Evolutionary conservation across 768 basidiomycete species (phyloP), one percentile per base, ranked within the genome.

Genomic region (Asterophora lycoperdoides): DNA sequence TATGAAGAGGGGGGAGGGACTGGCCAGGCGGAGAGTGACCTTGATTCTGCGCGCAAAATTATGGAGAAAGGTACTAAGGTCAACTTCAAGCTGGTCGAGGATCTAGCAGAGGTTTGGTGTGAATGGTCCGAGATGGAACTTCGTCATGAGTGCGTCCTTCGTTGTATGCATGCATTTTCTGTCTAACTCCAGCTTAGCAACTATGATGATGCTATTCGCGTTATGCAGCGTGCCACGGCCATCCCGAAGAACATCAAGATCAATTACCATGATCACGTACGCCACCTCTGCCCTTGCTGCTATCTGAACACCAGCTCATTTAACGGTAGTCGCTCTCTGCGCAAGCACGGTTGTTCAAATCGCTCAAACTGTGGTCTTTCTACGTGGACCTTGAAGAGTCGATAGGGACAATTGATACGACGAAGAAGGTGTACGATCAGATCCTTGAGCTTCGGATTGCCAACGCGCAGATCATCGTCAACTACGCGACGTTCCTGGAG

Each of bases 41-140:
- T 97, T 1, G 83, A 83, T 41, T 89, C 81, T 56, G 89, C 95
- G 4, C 82, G 94, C 35, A 94, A 94, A 70, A 87, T 98, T 23
- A 70, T 98, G 30, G 93, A 97, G 63, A 95, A 91, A 66, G 95
- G 83, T 4, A 88, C 88, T 3, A 90, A 89, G 58, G 83, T 96
- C 35, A 89, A 87, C 61, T 97, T 93, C 75, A 91, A 86, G 67
- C 76, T 81, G n/a, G 94, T 99, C 8, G 95, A 99, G 63, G 96
- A 99, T 60, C 76, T 99, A 18, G 96, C 96, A 0, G 96, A 98
- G 65, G 80, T 97, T 11, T 99, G 96, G 96, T 97, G 94, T 60
- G 96, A 98, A 69, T 98, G 96, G 95, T 83, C 96, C 6, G 96
- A 99, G 68, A 84, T 98, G 86, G 96, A 99, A 64, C 76, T 98